Base-by-base conservation (phyloP, 1,284 basidiomycete species). In the Cystobasidium pallidum region DNA sequence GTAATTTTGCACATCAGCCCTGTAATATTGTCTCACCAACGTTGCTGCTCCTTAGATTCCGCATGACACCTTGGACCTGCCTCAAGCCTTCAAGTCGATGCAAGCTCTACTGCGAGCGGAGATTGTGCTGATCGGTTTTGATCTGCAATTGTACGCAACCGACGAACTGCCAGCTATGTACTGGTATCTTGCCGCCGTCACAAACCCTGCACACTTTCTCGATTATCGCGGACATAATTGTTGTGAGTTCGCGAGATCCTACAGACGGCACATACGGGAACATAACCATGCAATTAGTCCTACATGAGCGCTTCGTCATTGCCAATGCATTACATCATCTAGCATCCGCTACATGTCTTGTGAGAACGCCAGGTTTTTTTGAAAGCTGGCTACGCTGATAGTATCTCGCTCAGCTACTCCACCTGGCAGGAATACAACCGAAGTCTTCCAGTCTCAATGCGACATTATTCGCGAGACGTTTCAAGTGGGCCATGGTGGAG, bases 161-260 rank as follows among this genome's bases (percentile, higher is more conserved):
- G 85, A 88, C 49, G 91, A 92, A 77, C 84, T 83, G 51, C 83
- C 88, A 0, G 86, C 89, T 74, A 87, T 89, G 3, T 91, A 91
- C 81, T 91, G 89, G 88, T 89, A 90, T 47, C 19, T 64, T 6
- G 43, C 45, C 15, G 30, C 30, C 36, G 45, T 51, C 24, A 52
- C 47, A 10, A 47, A 51, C 19, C 36, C 62, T 10, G 30, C 24
- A 8, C 62, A 61, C 6, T 26, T 19, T 8, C 7, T 15, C 6
- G 36, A 28, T n/a, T 41, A 3, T 26, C 30, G 58, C 24, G 39
- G 30, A 41, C 34, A 45, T 19, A 43, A 61, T 6, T 21, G 39
- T 19, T 45, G 36, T 34, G 10, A 17, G 30, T 19, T 7, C 39
- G 17, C 10, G 2, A 39, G 13, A 24, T 61, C 10, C 13, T 36